phyloP scores from a whole-genome alignment of 1,284 basidiomycete genomes.

The Kwoniella shivajii region DNA sequence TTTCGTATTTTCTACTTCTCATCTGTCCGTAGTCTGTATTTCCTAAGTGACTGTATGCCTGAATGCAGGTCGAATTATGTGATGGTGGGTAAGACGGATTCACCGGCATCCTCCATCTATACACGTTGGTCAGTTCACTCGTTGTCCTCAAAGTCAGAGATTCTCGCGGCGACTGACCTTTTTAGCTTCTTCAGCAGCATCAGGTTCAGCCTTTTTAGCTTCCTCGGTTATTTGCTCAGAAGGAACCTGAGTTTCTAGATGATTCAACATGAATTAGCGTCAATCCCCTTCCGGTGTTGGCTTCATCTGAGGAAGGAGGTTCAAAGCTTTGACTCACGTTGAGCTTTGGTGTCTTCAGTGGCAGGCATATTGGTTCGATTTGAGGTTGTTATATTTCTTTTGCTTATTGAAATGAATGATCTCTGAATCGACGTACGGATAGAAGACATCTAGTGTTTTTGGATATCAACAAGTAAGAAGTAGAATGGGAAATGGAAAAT shows the following conservation, averaged over 20 bases:
- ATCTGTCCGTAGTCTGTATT: background rate
- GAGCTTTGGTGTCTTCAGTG: too few relatives aligned
- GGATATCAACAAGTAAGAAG: too few relatives aligned
- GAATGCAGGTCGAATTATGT: conserved; percentile 21
- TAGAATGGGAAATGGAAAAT: too few relatives aligned
- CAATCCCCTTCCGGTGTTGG: too few relatives aligned
- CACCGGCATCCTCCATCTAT: conserved; percentile 39
- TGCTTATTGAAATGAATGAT: too few relatives aligned
- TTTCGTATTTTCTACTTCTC: too few relatives aligned
- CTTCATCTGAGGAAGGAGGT: too few relatives aligned
- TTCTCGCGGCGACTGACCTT: conserved; percentile 25
- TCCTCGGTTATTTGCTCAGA: conserved; percentile 33
- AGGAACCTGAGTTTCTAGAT: conserved; percentile 16
- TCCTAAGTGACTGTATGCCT: background rate
- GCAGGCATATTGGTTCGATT: too few relatives aligned
- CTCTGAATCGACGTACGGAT: too few relatives aligned
- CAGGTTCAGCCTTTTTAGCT: conserved; percentile 37
- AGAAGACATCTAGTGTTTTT: too few relatives aligned
- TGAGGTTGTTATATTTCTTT: too few relatives aligned
- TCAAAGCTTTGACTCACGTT: too few relatives aligned
- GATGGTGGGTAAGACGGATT: conserved; percentile 36
- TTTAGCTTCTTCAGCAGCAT: conserved; percentile 32
- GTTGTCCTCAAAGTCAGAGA: background rate
- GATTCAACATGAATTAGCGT: background rate
- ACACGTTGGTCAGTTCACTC: background rate